Evolutionary conservation across 1,284 basidiomycete genomes (phyloP).

Genomic region (Ganoderma lingzhi): DNA sequence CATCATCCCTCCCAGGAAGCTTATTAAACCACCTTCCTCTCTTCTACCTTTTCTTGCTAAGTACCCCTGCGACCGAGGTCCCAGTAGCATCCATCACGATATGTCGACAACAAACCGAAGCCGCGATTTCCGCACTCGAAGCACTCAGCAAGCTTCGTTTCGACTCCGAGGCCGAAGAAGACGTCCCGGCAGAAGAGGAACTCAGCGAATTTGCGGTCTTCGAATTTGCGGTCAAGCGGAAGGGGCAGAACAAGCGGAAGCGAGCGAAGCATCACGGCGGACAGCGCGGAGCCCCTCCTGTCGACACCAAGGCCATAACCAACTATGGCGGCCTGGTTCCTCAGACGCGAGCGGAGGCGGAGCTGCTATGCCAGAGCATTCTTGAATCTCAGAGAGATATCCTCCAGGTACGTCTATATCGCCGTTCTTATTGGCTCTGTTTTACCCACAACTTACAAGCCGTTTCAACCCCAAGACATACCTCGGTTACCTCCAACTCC

Average conservation of each 20-base stretch:
- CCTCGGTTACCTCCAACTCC: constrained; percentile 33
- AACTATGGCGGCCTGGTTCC: constrained; percentile 40
- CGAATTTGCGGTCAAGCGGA: constrained; percentile 11
- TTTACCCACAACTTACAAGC: neutral
- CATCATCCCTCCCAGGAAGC: neutral
- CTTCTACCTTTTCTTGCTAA: constrained; percentile 9
- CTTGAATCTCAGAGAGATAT: constrained; percentile 35
- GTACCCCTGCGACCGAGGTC: neutral
- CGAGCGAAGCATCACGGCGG: neutral
- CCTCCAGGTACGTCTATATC: constrained; percentile 38
- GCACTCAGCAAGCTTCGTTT: constrained; percentile 7
- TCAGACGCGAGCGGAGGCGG: constrained; percentile 34
- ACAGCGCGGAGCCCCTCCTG: neutral
- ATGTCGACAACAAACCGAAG: neutral
- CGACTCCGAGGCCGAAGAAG: neutral
- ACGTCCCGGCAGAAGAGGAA: neutral
- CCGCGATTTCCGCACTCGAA: neutral
- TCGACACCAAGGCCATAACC: constrained; percentile 26
- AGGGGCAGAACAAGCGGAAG: constrained; percentile 13
- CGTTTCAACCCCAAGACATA: constrained; percentile 27
- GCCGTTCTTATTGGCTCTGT: neutral
- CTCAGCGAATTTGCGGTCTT: constrained; percentile 8
- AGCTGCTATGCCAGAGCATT: constrained; percentile 32
- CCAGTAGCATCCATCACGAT: neutral
- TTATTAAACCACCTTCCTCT: neutral